A percentile compares a stretch with the other conserved stretches of the same genome.
phyloP scores from a whole-genome alignment of 331 rosid genomes.

The Quercus phellos region DNA sequence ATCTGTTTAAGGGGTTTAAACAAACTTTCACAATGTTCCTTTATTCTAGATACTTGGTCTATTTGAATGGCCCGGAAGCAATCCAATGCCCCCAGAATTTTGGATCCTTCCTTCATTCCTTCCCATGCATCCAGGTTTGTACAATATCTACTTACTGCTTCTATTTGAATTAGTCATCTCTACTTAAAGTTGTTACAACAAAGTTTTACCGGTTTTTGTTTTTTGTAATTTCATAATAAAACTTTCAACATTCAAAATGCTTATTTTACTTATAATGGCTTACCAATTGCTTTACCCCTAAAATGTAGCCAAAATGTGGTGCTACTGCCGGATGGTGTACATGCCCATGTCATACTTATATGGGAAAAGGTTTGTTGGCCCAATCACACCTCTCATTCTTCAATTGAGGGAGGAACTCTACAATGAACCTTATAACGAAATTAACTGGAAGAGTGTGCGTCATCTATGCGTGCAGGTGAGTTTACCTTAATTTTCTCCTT shows the following conservation, averaged over 20 bases:
- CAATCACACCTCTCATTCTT: slow-evolving; percentile 50
- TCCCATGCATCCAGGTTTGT: slow-evolving; percentile 59
- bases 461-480: neutral
- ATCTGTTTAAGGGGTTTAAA: too few species aligned
- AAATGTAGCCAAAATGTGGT: slow-evolving; percentile 60
- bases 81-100: slow-evolving; percentile 73
- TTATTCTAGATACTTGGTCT: slow-evolving; percentile 58
- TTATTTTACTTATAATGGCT: neutral
- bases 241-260: neutral
- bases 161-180: too few species aligned
- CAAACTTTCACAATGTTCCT: neutral
- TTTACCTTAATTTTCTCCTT: neutral
- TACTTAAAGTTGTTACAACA: too few species aligned
- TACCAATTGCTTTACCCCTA: neutral
- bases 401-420: slow-evolving; percentile 49
- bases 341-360: slow-evolving; percentile 76
- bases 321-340: slow-evolving; percentile 52
- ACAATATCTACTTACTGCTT: neutral
- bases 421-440: slow-evolving; percentile 33
- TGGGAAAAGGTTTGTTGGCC: slow-evolving; percentile 59
- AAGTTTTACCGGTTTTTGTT: too few species aligned
- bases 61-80: slow-evolving; percentile 59
- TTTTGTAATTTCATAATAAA: neutral
- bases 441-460: slow-evolving; percentile 3
- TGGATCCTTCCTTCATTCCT: slow-evolving; percentile 73